A percentile compares a stretch with the other conserved stretches of the same genome.
Evolutionary conservation across 2,329 filamentous ascomycete species (phyloP).

Genomic region (Graphium sp.): DNA sequence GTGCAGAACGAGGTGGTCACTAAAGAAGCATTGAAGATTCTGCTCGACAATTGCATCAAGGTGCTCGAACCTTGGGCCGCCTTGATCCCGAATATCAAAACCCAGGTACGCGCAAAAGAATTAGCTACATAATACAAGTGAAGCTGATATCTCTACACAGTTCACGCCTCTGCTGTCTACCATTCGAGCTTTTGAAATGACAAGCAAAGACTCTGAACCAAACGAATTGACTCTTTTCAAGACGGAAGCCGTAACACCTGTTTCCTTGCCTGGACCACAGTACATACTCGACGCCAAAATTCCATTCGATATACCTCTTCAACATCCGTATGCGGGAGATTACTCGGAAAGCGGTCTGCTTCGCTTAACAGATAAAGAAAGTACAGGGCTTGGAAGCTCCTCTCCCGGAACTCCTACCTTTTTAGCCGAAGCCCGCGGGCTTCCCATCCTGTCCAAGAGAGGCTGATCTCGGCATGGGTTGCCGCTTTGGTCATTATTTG

Average conservation of each 20-base stretch:
- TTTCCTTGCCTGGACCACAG: constrained; percentile 2
- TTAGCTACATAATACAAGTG: background rate
- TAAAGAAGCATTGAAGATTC: constrained; percentile 13
- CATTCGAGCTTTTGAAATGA: constrained; percentile 6
- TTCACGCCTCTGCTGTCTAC: constrained; percentile 5
- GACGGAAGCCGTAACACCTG: background rate
- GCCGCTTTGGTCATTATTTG: too few species aligned
- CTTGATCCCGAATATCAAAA: constrained; percentile 8
- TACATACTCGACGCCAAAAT: constrained; percentile 3
- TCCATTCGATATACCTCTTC: constrained; percentile 2
- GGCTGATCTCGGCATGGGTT: too few species aligned
- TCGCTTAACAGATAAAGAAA: constrained; percentile 1
- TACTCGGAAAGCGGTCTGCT: constrained; percentile 3
- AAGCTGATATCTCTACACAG: constrained; percentile 3
- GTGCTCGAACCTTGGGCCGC: constrained; percentile 15
- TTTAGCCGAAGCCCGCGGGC: constrained; percentile 7
- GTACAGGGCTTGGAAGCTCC: constrained; percentile 6
- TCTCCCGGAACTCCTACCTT: constrained; percentile 7
- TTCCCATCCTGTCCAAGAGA: too few species aligned
- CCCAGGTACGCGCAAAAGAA: constrained; percentile 5
- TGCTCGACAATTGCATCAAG: constrained; percentile 16
- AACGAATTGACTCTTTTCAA: background rate
- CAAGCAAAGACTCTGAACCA: constrained; percentile 4
- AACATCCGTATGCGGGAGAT: background rate
- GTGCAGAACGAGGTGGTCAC: constrained; percentile 15